Base-by-base conservation (phyloP, 805 yeast species). In the Wickerhamia fluorescens region DNA sequence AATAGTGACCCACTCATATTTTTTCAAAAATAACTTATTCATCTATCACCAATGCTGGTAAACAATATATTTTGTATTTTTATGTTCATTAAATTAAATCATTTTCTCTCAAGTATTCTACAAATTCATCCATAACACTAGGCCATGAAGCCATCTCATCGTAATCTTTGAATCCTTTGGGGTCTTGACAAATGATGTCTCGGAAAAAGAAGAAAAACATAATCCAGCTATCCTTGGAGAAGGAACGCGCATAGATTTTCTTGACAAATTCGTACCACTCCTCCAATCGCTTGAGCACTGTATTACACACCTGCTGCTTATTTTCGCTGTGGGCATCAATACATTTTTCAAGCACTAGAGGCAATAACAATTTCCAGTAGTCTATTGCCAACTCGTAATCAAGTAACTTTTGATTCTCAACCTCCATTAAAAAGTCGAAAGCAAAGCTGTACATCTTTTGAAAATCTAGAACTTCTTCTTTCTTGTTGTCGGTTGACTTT, bases 71-170 rank as follows among this genome's bases (percentile, higher is more conserved):
- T n/a, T n/a, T n/a, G n/a, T n/a, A n/a, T n/a, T n/a, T n/a, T n/a
- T n/a, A n/a, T n/a, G n/a, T n/a, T n/a, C n/a, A n/a, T n/a, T n/a
- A n/a, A n/a, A n/a, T n/a, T n/a, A 45, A 38, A 11, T 37, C 46
- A 16, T 45, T 42, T 7, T 56, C 65, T 15, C 45, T 41, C 40
- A 65, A 58, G 44, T 66, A 66, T 38, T 81, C 94, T 14, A 85
- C 81, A 47, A 73, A 89, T 34, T 77, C 85, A 51, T 89, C 98
- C 40, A 89, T 74, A 11, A 85, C 60, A 30, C 83, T 73, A 4
- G 97, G 98, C 97, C 97, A 89, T 1, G 96, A 83, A 14, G 81
- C 87, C 41, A 72, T 70, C 39, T 80, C 92, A 42, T 81, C 88
- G 52, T 87, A 88, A 3, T 53, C 56, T 10, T 56, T 54, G 4